Evolutionary conservation across 169 alveolate genomes (phyloP).

Genomic region (Plasmodium inui): DNA sequence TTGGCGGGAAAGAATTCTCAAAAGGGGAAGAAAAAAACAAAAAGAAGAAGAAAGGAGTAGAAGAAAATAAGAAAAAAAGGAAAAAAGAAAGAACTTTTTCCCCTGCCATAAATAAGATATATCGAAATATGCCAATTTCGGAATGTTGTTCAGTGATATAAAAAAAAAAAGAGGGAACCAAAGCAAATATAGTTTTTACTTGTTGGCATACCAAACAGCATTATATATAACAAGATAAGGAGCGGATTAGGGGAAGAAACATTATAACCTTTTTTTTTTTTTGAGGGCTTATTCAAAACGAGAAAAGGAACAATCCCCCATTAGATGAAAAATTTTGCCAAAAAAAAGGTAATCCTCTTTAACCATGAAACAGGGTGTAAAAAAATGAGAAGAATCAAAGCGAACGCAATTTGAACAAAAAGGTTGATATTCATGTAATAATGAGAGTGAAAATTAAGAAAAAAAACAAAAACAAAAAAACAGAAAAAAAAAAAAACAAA

Average conservation of each 20-base stretch:
- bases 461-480: not conserved
- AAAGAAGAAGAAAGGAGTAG: not conserved
- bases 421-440: not conserved
- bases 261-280: not conserved
- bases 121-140: not conserved
- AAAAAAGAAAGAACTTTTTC: not conserved
- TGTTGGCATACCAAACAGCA: not conserved
- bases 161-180: not conserved
- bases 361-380: slow-evolving; percentile 21
- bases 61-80: not conserved
- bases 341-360: slow-evolving; percentile 6
- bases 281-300: not conserved
- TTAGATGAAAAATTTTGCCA: slow-evolving; percentile 11
- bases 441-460: not conserved
- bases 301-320: not conserved
- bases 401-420: not conserved
- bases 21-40: not conserved
- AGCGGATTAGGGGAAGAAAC: not conserved
- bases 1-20: not conserved
- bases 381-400: slow-evolving; percentile 24
- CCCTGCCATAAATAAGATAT: not conserved
- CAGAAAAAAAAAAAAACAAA: not conserved
- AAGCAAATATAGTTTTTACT: not conserved
- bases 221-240: not conserved
- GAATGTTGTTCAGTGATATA: not conserved